Evolutionary conservation across 257 asterid species (phyloP).

Genomic region (Agastache rugosa): DNA sequence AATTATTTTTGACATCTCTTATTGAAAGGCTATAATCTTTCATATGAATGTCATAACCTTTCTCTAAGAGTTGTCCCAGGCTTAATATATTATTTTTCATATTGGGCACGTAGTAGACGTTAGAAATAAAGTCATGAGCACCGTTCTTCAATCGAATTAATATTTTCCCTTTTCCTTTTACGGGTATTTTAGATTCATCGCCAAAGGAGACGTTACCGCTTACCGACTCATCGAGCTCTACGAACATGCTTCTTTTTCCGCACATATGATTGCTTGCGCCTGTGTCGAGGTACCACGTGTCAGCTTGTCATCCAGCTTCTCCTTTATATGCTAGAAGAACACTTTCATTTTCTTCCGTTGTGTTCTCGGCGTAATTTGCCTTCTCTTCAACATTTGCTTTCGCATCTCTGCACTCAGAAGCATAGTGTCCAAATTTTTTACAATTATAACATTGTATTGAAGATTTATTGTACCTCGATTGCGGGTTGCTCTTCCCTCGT

Average conservation of each 20-base stretch:
- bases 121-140: not conserved
- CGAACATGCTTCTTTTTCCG: slow-evolving; percentile 3
- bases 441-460: not conserved
- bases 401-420: not conserved
- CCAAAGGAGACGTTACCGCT: slow-evolving; percentile 3
- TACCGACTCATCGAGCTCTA: not conserved
- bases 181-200: not conserved
- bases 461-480: not conserved
- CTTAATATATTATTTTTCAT: slow-evolving; percentile 3
- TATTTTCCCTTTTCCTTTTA: slow-evolving; percentile 8
- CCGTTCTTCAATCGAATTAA: not conserved
- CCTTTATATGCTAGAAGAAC: not conserved
- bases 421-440: not conserved
- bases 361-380: not conserved
- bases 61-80: slow-evolving; percentile 22
- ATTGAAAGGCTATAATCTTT: not conserved
- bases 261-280: slow-evolving; percentile 20
- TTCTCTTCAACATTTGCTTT: not conserved
- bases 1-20: not conserved
- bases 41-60: not conserved
- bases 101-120: slow-evolving; percentile 14
- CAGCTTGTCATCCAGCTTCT: not conserved
- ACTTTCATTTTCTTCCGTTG: not conserved
- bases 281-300: slow-evolving; percentile 16
- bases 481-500: not conserved